A percentile compares a stretch with the other conserved stretches of the same genome.
Evolutionary conservation across 2,329 filamentous ascomycete species (phyloP).

Genomic region (Chaetomiaceae sp.): DNA sequence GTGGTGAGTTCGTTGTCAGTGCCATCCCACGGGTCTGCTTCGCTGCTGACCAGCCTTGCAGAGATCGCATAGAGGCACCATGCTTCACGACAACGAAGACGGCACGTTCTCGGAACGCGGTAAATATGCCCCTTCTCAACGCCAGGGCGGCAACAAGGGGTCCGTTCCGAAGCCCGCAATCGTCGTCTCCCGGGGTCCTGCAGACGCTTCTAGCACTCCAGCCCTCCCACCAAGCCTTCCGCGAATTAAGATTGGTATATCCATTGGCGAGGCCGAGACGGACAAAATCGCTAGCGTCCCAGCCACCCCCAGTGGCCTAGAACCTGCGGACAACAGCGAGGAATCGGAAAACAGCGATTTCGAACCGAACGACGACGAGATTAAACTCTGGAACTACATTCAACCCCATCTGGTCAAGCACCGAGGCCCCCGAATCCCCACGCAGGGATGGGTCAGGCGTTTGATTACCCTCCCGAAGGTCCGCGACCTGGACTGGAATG

Average conservation of each 20-base stretch:
- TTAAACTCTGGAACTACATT: constrained; percentile 26
- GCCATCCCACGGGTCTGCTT: no score
- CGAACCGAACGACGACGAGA: background rate
- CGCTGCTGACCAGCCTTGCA: background rate
- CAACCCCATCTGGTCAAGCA: constrained; percentile 21
- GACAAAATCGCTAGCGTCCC: background rate
- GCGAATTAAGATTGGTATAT: no score
- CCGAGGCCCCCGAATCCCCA: constrained; percentile 9
- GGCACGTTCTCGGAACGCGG: constrained; percentile 26
- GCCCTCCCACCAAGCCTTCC: background rate
- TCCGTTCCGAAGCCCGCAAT: constrained; percentile 9
- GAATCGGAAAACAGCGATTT: background rate
- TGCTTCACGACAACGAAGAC: constrained; percentile 28
- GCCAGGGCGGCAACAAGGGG: no score
- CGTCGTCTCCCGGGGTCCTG: constrained; percentile 21
- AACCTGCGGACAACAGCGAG: no score
- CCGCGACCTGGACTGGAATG: constrained; percentile 29
- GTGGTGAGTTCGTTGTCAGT: constrained; percentile 6
- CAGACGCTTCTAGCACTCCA: constrained; percentile 9
- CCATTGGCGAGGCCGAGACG: background rate
- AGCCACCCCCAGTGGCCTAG: background rate
- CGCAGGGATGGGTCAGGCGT: constrained; percentile 19
- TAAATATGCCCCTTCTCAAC: no score
- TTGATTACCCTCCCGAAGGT: constrained; percentile 25
- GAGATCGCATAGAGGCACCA: constrained; percentile 15